A percentile compares a stretch with the other conserved stretches of the same genome.
Evolutionary conservation across 2,329 filamentous ascomycete genomes (phyloP).

Genomic region (Neocucurbitaria cava): DNA sequence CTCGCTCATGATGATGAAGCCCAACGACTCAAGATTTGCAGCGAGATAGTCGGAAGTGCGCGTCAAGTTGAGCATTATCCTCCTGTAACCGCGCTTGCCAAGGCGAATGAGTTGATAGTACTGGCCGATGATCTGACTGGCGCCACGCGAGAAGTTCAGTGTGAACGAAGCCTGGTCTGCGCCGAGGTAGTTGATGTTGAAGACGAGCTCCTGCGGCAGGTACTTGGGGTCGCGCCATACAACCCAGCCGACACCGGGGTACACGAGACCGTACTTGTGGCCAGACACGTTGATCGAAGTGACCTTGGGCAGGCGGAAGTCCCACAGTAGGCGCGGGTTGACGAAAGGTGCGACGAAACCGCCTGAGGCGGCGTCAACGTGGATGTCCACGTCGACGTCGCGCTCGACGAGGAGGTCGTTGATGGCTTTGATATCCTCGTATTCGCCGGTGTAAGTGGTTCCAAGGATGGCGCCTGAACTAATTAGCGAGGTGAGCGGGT

Average conservation of each 20-base stretch:
- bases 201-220: slow-evolving; percentile 84
- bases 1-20: slow-evolving; percentile 89
- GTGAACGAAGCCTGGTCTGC: slow-evolving; percentile 96
- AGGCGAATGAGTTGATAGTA: slow-evolving; percentile 98
- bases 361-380: slow-evolving; percentile 91
- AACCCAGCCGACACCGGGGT: slow-evolving; percentile 94
- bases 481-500: not conserved
- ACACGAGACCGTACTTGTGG: slow-evolving; percentile 80
- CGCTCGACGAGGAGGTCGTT: slow-evolving; percentile 83
- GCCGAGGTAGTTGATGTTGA: slow-evolving; percentile 99
- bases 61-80: slow-evolving; percentile 94
- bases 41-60: slow-evolving; percentile 88
- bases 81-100: slow-evolving; percentile 87
- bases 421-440: slow-evolving; percentile 91
- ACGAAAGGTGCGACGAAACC: slow-evolving; percentile 95
- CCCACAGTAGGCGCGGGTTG: slow-evolving; percentile 83
- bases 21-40: slow-evolving; percentile 72
- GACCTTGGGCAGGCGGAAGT: slow-evolving; percentile 87
- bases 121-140: slow-evolving; percentile 92
- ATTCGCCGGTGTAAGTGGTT: slow-evolving; percentile 91
- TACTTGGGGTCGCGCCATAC: slow-evolving; percentile 79
- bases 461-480: slow-evolving; percentile 73
- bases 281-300: slow-evolving; percentile 94
- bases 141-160: slow-evolving; percentile 96
- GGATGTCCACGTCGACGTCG: slow-evolving; percentile 81